Conservation (phyloP, 2,329 filamentous ascomycete genomes). For the Myrmaecium sp. region DNA sequence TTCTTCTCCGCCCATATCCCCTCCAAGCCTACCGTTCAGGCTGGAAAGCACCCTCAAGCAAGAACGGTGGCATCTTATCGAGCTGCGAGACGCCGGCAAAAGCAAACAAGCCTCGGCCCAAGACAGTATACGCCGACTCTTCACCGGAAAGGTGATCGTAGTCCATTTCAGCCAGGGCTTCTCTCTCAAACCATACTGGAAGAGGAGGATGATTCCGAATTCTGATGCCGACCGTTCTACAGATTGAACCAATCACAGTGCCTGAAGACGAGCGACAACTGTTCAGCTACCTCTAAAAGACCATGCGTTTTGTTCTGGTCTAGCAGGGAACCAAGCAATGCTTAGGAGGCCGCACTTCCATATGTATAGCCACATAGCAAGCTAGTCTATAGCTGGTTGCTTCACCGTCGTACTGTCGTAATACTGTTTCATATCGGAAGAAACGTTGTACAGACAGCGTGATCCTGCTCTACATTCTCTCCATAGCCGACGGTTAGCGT, state of each 20-base stretch:
- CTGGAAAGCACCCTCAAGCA: constrained; percentile 2
- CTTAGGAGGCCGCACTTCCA: neutral
- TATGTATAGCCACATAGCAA: no score
- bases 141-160: constrained; percentile 14
- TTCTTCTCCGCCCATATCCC: constrained; percentile 30
- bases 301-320: neutral
- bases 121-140: constrained; percentile 9
- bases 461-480: no score
- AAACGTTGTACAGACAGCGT: no score
- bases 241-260: no score
- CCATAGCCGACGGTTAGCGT: no score
- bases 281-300: neutral
- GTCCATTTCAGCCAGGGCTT: constrained; percentile 28
- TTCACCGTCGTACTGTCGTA: no score
- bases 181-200: constrained; percentile 53
- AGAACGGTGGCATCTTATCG: constrained; percentile 15
- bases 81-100: constrained; percentile 12
- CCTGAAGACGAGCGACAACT: no score
- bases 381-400: no score
- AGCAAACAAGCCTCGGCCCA: constrained; percentile 8
- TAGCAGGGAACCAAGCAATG: neutral
- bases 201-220: constrained; percentile 48
- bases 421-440: no score
- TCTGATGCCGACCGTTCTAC: no score
- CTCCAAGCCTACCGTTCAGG: constrained; percentile 1